Evolutionary conservation across 2,329 filamentous ascomycete genomes (phyloP).

Genomic region (Zymoseptoria tritici): DNA sequence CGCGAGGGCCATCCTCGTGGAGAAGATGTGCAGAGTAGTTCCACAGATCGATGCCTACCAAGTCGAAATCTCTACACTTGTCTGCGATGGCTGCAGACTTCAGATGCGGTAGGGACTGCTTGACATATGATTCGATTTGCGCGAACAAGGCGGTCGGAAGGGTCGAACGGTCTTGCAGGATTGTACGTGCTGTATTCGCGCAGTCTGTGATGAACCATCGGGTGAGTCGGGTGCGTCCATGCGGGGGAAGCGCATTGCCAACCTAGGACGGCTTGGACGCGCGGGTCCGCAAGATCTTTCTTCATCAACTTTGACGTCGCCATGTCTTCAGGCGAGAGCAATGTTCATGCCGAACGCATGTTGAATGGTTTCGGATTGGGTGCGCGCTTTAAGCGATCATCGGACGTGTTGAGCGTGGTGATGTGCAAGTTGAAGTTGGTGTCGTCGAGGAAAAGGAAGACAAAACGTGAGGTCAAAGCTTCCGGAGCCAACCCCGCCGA

Average conservation of each 20-base stretch:
- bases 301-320: neutral
- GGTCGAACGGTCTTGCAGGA: neutral
- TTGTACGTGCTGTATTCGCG: neutral
- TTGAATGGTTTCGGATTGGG: neutral
- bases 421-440: neutral
- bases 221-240: neutral
- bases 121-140: neutral
- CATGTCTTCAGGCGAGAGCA: neutral
- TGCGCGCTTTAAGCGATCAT: neutral
- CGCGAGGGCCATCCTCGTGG: slow-evolving; percentile 7
- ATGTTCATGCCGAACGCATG: neutral
- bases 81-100: neutral
- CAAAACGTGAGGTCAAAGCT: neutral
- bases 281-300: neutral
- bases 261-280: neutral
- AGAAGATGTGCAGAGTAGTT: slow-evolving; percentile 53
- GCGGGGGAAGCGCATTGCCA: neutral
- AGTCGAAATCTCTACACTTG: slow-evolving; percentile 38
- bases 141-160: neutral
- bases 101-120: neutral
- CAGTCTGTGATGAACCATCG: neutral
- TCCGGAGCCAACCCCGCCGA: neutral
- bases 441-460: neutral
- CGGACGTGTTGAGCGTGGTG: neutral
- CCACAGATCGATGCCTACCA: slow-evolving; percentile 54